phyloP scores from a whole-genome alignment of 176 grass and related monocot genomes.

The Zoysia pacifica region DNA sequence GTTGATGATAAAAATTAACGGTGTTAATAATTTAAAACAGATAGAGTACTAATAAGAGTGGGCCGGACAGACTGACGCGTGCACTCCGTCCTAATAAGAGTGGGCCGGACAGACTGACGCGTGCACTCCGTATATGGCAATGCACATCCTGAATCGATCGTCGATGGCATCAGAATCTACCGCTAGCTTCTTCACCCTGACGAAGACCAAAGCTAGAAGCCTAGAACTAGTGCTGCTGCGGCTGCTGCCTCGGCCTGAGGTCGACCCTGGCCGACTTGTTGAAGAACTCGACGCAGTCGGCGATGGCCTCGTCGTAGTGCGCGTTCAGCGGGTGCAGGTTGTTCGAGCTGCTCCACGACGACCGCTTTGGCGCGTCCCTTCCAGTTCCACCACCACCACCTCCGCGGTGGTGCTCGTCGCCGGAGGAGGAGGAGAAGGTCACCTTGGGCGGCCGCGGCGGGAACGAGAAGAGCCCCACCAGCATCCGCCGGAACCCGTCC shows the following conservation, averaged over 20 bases:
- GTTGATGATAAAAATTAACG: no score
- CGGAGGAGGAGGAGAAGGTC: slow-evolving; percentile 39
- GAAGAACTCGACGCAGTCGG: slow-evolving; percentile 93
- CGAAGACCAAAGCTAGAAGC: slow-evolving; percentile 6
- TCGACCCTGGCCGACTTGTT: slow-evolving; percentile 61
- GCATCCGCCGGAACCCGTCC: slow-evolving; percentile 69
- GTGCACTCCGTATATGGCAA: no score
- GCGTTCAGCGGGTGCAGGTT: slow-evolving; percentile 67
- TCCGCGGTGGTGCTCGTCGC: background rate
- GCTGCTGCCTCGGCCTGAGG: slow-evolving; percentile 45
- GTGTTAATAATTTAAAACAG: no score
- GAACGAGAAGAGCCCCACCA: slow-evolving; percentile 71
- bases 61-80: no score
- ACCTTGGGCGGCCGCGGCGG: slow-evolving; percentile 55
- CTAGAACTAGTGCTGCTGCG: no score
- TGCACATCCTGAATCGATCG: no score
- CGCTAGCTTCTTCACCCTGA: background rate
- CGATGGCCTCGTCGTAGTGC: slow-evolving; percentile 91
- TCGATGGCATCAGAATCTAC: no score
- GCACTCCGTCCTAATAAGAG: no score
- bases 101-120: no score
- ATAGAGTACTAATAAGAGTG: no score
- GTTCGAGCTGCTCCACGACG: slow-evolving; percentile 69
- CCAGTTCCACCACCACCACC: background rate
- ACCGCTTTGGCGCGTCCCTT: slow-evolving; percentile 33